Conservation (phyloP, 2,329 filamentous ascomycete genomes). For the Penicillium sclerotigenum region DNA sequence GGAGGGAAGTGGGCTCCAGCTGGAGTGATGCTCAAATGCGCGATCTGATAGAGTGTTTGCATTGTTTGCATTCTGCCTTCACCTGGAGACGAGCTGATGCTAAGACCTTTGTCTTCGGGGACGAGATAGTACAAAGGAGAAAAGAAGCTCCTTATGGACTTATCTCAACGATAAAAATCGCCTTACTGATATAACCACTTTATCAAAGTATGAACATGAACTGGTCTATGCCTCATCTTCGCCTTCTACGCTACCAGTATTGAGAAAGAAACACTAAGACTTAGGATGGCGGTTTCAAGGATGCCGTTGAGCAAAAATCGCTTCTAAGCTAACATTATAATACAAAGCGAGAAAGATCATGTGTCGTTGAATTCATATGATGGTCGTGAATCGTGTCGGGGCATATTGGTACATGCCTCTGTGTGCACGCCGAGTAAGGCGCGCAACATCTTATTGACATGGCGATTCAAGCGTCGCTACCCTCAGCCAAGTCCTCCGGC, state of each 20-base stretch:
- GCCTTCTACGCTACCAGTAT: background rate
- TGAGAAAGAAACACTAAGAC: background rate
- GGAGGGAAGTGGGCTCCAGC: background rate
- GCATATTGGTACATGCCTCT: background rate
- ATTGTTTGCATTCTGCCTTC: slow-evolving; percentile 12
- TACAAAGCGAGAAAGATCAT: background rate
- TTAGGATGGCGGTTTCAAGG: background rate
- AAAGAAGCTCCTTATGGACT: background rate
- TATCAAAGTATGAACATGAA: background rate
- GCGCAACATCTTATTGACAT: background rate
- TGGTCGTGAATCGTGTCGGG: background rate
- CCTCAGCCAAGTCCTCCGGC: slow-evolving; percentile 27
- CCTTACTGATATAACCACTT: background rate
- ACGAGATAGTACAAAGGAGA: background rate
- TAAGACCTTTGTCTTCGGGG: background rate
- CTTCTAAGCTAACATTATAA: background rate
- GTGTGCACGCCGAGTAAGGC: background rate
- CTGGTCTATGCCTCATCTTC: background rate
- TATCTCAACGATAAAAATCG: background rate
- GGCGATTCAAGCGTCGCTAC: background rate
- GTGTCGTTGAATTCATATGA: background rate
- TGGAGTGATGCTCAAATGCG: slow-evolving; percentile 1
- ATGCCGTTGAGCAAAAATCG: background rate
- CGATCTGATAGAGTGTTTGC: slow-evolving; percentile 15
- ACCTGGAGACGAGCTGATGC: background rate